Evolutionary conservation across 441 rosid species (phyloP), one percentile per base, ranked within the genome.

Genomic region (Brassica hybrid): DNA sequence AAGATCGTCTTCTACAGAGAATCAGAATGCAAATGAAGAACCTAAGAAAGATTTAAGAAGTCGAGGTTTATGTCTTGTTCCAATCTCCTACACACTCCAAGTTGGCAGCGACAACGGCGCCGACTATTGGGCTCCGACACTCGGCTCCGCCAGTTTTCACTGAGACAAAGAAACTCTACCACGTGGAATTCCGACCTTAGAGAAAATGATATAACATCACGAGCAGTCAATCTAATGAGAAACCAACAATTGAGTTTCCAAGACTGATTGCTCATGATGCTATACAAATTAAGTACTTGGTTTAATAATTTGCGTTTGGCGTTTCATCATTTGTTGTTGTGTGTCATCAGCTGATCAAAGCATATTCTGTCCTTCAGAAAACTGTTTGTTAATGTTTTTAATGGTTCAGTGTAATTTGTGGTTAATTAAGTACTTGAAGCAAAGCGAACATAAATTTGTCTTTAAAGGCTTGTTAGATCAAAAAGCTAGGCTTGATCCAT

Each of bases 221-320:
- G 84, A 95, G 95, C 99, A 91, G 93, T 81, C 97, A 91, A 75
- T 86, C 97, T 88, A 97, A 91, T 86, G 81, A 76, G 86, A 72
- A 57, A 72, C 65, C 77, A 72, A 67, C 81, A 80, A 34, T 36
- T 75, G 79, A 60, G 66, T 71, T 80, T 81, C 77, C 52, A 89
- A 95, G 97, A 91, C 91, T 93, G 98, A 91, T 89, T 91, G 99
- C 98, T 95, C 97, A 85, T 91, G 98, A 93, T 95, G 97, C 91
- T 89, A 93, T 85, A 82, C 82, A 83, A 80, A 21, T 21, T 21
- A 21, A 79, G 67, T 68, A 27, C 65, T 78, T 60, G 19, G 2
- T 32, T 36, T 66, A 41, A 43, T 36, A 66, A 43, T 45, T 56
- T 58, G 61, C 70, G 73, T 75, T 66, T 80, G 64, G 73, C 65